Base-by-base conservation (phyloP, 495 filamentous ascomycete species). In the Mytilinidion resinicola region DNA sequence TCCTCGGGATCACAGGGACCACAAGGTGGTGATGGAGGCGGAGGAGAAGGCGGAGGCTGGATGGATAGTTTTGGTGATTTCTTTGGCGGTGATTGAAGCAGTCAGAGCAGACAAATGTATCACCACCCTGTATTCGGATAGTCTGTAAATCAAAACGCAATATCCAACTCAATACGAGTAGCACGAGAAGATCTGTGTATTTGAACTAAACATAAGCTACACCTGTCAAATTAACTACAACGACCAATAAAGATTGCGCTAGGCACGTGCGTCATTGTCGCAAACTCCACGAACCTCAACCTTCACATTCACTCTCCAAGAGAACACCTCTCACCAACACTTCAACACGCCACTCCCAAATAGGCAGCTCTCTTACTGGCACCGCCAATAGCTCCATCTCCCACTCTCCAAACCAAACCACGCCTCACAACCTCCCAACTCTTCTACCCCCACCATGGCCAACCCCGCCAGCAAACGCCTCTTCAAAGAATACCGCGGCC, bases 401-500 rank as follows among this genome's bases (percentile, higher is more conserved):
- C 46, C 46, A 21, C 46, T 49, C 20, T 49, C 12, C 46, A 12
- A 20, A 3, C 46, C 17, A 4, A 19, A 12, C 12, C 3, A 4
- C 11, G 15, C 15, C 30, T 14, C 35, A 19, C 37, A 33, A 38
- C 14, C 49, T 35, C 21, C 3, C 34, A 12, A 39, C 15, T 3
- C 14, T 42, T 3, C 14, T 42, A 10, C n/a, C 37, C 38, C 34
- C 15, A 44, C 37, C 52, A 87, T 85, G 84, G 75, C 83, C 25
- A 75, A 77, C 42, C 82, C 85, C 56, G 90, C 93, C 60, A 89
- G 91, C 70, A 92, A 92, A 63, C 93, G 93, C 43, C 88, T 99
- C 61, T 90, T 96, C 73, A 88, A 92, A 75, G 93, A 99, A 78
- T 99, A 99, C 86, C 86, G 87, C 62, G 85, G 80, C 56, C 86